Evolutionary conservation across 192 early-diverging fungal genomes (phyloP), one percentile per base, ranked within the genome.

Genomic region (Phycomyces blakesleeanus): DNA sequence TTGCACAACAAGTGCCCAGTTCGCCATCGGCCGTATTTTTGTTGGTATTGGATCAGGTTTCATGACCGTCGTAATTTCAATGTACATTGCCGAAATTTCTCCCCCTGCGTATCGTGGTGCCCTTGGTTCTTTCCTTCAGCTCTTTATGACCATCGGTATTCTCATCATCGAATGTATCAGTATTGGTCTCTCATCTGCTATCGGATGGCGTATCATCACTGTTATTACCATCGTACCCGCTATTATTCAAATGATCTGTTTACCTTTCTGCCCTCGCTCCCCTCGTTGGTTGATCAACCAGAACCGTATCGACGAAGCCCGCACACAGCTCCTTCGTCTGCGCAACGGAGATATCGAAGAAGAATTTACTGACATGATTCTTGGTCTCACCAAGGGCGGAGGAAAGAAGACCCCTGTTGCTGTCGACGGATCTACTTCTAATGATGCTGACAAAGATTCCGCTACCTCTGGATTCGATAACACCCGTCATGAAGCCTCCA

Each of bases 211-310:
- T 52, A 40, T 61, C 8, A 66, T 82, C 20, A 76, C 79, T 44
- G 73, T 68, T 16, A 71, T 83, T 18, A 78, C 78, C 2, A 26
- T 76, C 0, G 63, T 73, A 8, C 80, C 83, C 11, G 68, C 70
- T 21, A 68, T 89, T 29, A 57, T 87, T 39, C 90, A 92, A 61
- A 76, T 84, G 61, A 59, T 69, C 0, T 47, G 81, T 52, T 73
- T 90, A 7, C 81, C 83, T 10, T 75, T 87, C 34, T 83, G 83
- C 54, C 81, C 87, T 63, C 83, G 87, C 66, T 85, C 80, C 38
- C 90, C 88, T 8, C 81, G 83, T 53, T 92, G 85, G 79, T 72
- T 92, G 59, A 72, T 83, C 25, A 72, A 78, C 37, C 64, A 79
- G 18, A 78, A 81, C 25, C 79, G 83, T 16, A 64, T 83, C 14